These are phyloP conservation scores for Chalciporus sp. DNA, from an alignment of 1,284 basidiomycete species.

Conservation along the genomic window DNA sequence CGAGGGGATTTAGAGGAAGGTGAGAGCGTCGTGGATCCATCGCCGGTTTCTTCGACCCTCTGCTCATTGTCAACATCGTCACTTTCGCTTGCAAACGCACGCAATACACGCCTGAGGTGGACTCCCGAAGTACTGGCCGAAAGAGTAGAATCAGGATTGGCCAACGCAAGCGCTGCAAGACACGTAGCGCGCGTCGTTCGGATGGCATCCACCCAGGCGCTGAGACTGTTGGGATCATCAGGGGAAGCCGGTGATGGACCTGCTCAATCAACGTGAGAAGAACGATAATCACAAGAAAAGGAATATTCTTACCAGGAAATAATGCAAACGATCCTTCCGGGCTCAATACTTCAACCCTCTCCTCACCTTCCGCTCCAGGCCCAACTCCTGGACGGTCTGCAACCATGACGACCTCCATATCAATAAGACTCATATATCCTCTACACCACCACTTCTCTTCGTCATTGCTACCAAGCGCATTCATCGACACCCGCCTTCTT, in stretches of 20 bases:
- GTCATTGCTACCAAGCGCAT: constrained; percentile 18
- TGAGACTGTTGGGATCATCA: constrained; percentile 15
- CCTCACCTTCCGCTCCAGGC: constrained; percentile 35
- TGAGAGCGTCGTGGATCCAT: constrained; percentile 13
- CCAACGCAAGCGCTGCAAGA: constrained; percentile 65
- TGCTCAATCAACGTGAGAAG: not conserved
- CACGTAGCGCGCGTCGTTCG: constrained; percentile 74
- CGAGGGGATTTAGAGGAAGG: not conserved
- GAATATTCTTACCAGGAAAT: constrained; percentile 54
- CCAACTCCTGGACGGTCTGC: constrained; percentile 44
- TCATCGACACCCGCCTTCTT: constrained; percentile 24
- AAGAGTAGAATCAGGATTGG: constrained; percentile 76
- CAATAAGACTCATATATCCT: constrained; percentile 68
- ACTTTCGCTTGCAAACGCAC: constrained; percentile 55
- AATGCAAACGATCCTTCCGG: constrained; percentile 79
- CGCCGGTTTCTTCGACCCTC: constrained; percentile 21
- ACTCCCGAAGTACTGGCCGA: constrained; percentile 74
- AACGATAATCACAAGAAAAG: not conserved
- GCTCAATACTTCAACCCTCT: constrained; percentile 72
- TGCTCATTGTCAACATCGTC: constrained; percentile 13
- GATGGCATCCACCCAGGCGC: constrained; percentile 66
- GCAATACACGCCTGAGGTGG: constrained; percentile 69
- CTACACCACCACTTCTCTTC: constrained; percentile 70
- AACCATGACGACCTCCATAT: constrained; percentile 67
- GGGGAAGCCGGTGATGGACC: constrained; percentile 5